Evolutionary conservation across 208 protist genomes (phyloP).

Genomic region (Porcisia hertigi): DNA sequence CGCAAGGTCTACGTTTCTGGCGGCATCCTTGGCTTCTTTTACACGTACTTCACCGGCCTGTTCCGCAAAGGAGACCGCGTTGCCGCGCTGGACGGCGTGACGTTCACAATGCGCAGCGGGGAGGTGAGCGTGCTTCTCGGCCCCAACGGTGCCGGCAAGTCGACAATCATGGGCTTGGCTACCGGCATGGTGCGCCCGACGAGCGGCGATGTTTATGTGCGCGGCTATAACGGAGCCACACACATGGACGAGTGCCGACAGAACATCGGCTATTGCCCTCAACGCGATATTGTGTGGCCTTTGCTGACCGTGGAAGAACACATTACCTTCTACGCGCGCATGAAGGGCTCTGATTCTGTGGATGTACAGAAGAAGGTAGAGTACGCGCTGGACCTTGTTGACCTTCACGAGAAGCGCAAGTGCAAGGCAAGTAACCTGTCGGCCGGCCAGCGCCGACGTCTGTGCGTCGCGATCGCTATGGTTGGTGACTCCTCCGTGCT

Average conservation of each 20-base stretch:
- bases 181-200: constrained; percentile 71
- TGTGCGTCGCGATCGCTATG: constrained; percentile 88
- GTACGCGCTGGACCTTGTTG: constrained; percentile 53
- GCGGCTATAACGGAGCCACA: constrained; percentile 45
- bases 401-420: constrained; percentile 62
- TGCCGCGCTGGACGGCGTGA: constrained; percentile 67
- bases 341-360: constrained; percentile 75
- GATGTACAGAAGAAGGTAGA: constrained; percentile 52
- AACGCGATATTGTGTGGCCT: constrained; percentile 92
- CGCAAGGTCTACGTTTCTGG: constrained; percentile 64
- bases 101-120: constrained; percentile 65
- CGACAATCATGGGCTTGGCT: constrained; percentile 76
- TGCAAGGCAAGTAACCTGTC: constrained; percentile 53
- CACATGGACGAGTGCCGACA: constrained; percentile 68
- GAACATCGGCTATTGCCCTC: constrained; percentile 94
- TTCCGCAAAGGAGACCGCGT: constrained; percentile 49
- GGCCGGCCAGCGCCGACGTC: constrained; percentile 81
- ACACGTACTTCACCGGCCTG: constrained; percentile 69
- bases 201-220: constrained; percentile 71
- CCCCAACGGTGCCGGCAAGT: constrained; percentile 88
- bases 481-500: constrained; percentile 72
- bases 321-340: constrained; percentile 89
- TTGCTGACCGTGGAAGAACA: constrained; percentile 92
- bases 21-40: constrained; percentile 63
- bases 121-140: constrained; percentile 82